Base-by-base conservation (phyloP, 139 green algal genomes). In the Chlamydomonas sp. region DNA sequence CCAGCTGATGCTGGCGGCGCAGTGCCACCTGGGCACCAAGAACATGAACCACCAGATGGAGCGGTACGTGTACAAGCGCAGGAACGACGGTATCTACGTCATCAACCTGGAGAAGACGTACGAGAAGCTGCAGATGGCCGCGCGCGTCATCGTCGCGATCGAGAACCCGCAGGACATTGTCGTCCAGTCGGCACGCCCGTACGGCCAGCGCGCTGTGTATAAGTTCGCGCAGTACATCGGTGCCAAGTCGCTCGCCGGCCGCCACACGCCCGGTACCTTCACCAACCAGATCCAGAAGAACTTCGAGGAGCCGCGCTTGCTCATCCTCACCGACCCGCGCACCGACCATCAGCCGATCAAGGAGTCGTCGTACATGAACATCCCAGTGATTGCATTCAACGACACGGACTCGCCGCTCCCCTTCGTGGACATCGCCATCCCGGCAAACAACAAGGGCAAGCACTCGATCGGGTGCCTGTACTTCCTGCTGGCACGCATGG, bases 91-190 rank as follows among this genome's bases (percentile, higher is more conserved):
- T 69, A 96, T 99, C 74, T 97, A 94, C 75, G 86, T 99, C 48
- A 96, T 99, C 83, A 98, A 99, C 89, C 86, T 99, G 78, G 87
- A 86, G 73, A 96, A 97, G 87, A 99, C 95, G 2, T 99, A 91
- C 85, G 91, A 99, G 76, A 99, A 99, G 89, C 90, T 99, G 73
- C 87, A 96, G 86, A 82, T 99, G 82, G 95, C 95, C 5, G 95
- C 95, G 3, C 91, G 95, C 69, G 82, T 98, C 61, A 98, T 99
- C 66, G 95, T 98, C 47, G 95, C 92, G 33, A 94, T 97, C 68
- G 95, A 99, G 89, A 98, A 99, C 87, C 90, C 95, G 36, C 78
- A 90, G 67, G 73, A 79, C 73, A 83, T 94, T 48, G 77, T 85
- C 36, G 85, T 90, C 68, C 90, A 90, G 80, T 94, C 88, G 30